Conservation (phyloP, 2,329 filamentous ascomycete genomes). For the Clarireedia paspali region DNA sequence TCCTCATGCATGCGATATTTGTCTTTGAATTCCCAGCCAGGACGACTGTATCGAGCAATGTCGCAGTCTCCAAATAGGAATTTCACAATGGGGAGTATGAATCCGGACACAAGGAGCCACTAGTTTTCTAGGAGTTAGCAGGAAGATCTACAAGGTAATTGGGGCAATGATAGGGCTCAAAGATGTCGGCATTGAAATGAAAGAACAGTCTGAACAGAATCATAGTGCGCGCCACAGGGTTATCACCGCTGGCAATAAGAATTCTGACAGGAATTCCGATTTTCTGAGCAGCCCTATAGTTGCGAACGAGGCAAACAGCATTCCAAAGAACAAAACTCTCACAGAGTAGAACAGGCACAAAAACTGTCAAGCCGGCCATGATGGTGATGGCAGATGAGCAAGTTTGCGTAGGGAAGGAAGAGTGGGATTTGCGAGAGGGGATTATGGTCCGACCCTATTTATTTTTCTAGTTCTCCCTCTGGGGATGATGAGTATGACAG, state of each 20-base stretch:
- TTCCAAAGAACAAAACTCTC: not conserved
- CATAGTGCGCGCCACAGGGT: not conserved
- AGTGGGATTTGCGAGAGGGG: not conserved
- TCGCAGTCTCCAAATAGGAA: not conserved
- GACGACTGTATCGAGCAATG: not conserved
- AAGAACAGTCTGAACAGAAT: no score
- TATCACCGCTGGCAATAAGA: slow-evolving; percentile 2
- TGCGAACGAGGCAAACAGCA: not conserved
- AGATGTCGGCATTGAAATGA: no score
- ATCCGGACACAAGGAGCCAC: not conserved
- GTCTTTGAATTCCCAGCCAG: slow-evolving; percentile 2
- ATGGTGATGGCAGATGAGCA: not conserved
- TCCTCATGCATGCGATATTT: not conserved
- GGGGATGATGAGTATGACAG: not conserved
- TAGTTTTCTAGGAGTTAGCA: no score
- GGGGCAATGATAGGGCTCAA: no score
- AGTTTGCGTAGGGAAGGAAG: not conserved
- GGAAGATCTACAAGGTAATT: no score
- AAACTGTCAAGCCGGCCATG: not conserved
- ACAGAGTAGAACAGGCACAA: not conserved
- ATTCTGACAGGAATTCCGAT: not conserved
- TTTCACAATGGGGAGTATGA: not conserved
- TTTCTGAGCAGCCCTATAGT: not conserved
- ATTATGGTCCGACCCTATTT: not conserved
- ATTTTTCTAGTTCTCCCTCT: not conserved